Evolutionary conservation across 2,329 filamentous ascomycete species (phyloP).

Genomic region (Polytolypa hystricis): DNA sequence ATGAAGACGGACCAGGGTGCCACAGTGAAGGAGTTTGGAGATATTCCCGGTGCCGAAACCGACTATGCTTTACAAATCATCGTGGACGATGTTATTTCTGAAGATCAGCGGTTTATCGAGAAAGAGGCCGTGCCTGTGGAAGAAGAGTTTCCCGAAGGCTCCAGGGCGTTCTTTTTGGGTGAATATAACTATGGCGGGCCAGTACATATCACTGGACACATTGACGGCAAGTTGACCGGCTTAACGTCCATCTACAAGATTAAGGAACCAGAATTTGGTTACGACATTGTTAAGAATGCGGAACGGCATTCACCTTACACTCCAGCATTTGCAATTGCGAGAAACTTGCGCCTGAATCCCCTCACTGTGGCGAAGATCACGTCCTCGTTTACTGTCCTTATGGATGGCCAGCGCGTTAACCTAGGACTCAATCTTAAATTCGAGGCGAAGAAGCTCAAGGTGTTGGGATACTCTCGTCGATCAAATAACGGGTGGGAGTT

Average conservation of each 20-base stretch:
- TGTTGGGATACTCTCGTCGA: constrained; percentile 87
- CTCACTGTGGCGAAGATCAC: constrained; percentile 92
- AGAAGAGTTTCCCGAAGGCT: constrained; percentile 77
- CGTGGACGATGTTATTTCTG: constrained; percentile 80
- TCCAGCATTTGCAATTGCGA: constrained; percentile 81
- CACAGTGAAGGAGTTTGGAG: constrained; percentile 82
- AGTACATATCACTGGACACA: constrained; percentile 67
- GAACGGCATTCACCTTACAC: constrained; percentile 64
- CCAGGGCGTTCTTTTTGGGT: constrained; percentile 83
- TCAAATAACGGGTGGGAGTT: constrained; percentile 88
- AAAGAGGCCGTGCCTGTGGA: constrained; percentile 76
- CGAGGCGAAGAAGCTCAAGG: constrained; percentile 88
- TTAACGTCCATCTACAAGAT: constrained; percentile 61
- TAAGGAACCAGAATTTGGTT: constrained; percentile 72
- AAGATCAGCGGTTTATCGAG: constrained; percentile 89
- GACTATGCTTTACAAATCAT: constrained; percentile 86
- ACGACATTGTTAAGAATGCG: constrained; percentile 57
- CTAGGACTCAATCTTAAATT: constrained; percentile 95
- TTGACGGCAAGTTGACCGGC: constrained; percentile 63
- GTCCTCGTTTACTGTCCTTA: constrained; percentile 76
- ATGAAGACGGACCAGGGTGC: constrained; percentile 84
- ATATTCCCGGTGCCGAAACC: constrained; percentile 72
- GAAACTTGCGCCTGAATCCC: constrained; percentile 68
- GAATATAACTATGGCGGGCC: constrained; percentile 88
- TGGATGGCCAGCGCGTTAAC: constrained; percentile 75